Base-by-base conservation (phyloP, 78 protist genomes). In the Monosiga brevicollis region DNA sequence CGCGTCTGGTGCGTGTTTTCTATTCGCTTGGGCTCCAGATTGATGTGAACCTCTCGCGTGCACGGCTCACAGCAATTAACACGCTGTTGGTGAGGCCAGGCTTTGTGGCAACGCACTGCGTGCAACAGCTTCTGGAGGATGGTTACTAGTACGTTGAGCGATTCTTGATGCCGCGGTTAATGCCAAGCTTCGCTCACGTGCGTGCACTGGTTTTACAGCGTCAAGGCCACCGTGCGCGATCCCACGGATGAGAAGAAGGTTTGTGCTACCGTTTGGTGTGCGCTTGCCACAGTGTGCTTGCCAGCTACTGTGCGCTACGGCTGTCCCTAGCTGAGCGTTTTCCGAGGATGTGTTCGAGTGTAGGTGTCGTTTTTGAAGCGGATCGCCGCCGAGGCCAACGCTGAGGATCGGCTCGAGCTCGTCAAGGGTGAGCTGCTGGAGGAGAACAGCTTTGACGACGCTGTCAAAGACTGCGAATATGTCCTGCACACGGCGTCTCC, bases 401-500 rank as follows among this genome's bases (percentile, higher is more conserved):
- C 62, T 75, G 42, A 42, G 2, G 79, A 75, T 29, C 79, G 79
- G 1, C 85, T 82, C 73, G 74, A 70, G 79, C 85, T 82, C 25
- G 1, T 54, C n/a, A 34, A 41, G 34, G 85, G 79, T 24, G 78
- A 62, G 1, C 72, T 82, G 2, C 43, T 72, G 39, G 38, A 73
- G 36, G 81, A 41, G 0, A 79, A 79, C 25, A 22, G 40, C 39
- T 82, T 82, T 26, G 85, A 82, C 85, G 35, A 26, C 3, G 79
- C 74, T 15, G 26, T 82, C 62, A 29, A 82, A 42, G 89, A 82
- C 71, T 32, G 38, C 37, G 73, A 75, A 20, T 2, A 26, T 32
- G 83, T 87, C 35, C 24, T 87, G 78, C 90, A 87, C 81, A 87
- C 84, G 6, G 90, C 90, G 10, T 78, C 84, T 3, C 90, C 90